Base-by-base conservation (phyloP, 2,329 filamentous ascomycete genomes). In the Phialophora macrospora region DNA sequence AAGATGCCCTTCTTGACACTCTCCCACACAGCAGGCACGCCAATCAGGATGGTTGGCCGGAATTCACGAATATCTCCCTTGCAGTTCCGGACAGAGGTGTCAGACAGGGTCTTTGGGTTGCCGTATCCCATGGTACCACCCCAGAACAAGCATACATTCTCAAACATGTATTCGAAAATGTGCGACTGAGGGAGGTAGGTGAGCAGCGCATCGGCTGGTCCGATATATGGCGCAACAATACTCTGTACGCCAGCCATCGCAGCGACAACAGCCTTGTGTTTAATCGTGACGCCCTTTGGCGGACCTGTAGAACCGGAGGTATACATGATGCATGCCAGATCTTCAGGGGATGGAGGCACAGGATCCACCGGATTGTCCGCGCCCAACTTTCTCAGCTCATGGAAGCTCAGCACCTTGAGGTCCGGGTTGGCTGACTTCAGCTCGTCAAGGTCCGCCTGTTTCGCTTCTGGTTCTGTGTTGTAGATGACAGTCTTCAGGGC, bases 1-100 rank as follows among this genome's bases (percentile, higher is more conserved):
- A 94, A 82, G 73, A 99, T 91, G 62, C 95, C 95, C 83, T 99
- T 99, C 83, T 93, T 94, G 74, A 99, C 90, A 1, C 92, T 93
- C 80, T 99, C 95, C 93, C 94, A 99, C 34, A 99, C 90, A 65
- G 96, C 93, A 1, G 95, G 95, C 2, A 99, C 95, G 77, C 95
- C 95, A 46, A 97, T 90, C 76, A 99, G 86, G 75, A 97, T 86
- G 1, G 93, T 96, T 0, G 95, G 95, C 72, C 86, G 86, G 76
- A 98, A 90, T 75, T 97, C 93, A 67, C 91, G 90, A 80, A 99
- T 97, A 73, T 99, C 95, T 72, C 95, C 94, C 72, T 89, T 87
- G 81, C 91, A 97, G 79, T 98, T 95, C 71, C 89, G 88, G 79
- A 96, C 90, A 22, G 91, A 96, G 3, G 82, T 80, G 75, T 98